Base-by-base conservation (phyloP, 2,329 filamentous ascomycete genomes). In the Lecanosticta acicola region DNA sequence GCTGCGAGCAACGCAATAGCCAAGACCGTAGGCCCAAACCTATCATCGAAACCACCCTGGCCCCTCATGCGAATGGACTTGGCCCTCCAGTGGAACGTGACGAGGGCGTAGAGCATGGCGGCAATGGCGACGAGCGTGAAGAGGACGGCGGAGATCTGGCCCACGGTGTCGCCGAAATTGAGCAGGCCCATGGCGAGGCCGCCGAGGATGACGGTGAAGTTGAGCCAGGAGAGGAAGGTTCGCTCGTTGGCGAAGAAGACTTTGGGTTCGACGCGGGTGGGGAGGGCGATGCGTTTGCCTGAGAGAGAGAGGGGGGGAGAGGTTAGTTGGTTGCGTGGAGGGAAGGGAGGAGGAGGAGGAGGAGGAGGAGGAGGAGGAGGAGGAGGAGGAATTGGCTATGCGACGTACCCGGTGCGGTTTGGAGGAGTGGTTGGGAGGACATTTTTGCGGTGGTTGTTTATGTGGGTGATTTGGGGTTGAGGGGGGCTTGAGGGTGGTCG, bases 161-260 rank as follows among this genome's bases (percentile, higher is more conserved):
- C 82, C 21, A 32, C 26, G 21, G 2, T 83, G 71, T 98, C 93
- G 66, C 93, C 93, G 62, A 98, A 98, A 76, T 98, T 98, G 63
- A 98, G 83, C 66, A 98, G 89, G 59, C 93, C 93, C 59, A 98
- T 87, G 57, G 93, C 91, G 41, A 98, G 83, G 54, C 93, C 93
- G 64, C 93, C 93, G 51, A 98, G 85, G 70, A 98, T 91, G 65
- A 98, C 90, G 68, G 90, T 95, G 77, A 97, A 97, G 79, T 98
- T 98, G 65, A 98, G 87, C 93, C 93, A 98, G 71, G 89, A 95
- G 64, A 98, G 83, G 69, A 98, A 98, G 54, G 93, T 98, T 54
- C 93, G 88, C 74, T 98, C 93, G 77, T 98, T 98, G 72, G 93
- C 93, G 77, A 98, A 98, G 81, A 97, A 98, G 76, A 98, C 93